These are phyloP conservation scores for Eucalyptus melliodora DNA, from an alignment of 345 rosid genomes.

Conservation along the genomic window DNA sequence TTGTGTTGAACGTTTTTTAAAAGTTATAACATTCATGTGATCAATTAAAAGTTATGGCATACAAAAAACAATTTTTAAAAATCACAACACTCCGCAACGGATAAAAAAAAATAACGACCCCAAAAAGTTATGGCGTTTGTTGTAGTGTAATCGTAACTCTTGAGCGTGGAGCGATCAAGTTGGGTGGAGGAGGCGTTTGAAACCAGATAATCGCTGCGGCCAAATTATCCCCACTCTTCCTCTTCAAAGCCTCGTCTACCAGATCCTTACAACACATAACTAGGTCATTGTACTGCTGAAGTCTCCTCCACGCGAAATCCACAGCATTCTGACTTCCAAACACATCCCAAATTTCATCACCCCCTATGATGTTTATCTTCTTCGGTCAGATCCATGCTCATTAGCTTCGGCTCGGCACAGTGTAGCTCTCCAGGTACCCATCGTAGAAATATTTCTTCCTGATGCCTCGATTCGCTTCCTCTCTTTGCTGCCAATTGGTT, in stretches of 20 bases:
- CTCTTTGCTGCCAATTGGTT: constrained; percentile 56
- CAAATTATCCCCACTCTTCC: constrained; percentile 78
- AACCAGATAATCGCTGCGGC: constrained; percentile 68
- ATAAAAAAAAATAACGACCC: not conserved
- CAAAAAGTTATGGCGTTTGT: not conserved
- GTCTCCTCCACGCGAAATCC: constrained; percentile 74
- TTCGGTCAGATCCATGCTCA: constrained; percentile 28
- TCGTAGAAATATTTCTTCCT: constrained; percentile 47
- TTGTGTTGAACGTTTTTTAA: no score
- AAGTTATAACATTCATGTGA: no score
- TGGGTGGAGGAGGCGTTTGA: constrained; percentile 55
- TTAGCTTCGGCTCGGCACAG: constrained; percentile 76
- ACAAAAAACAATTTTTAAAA: not conserved
- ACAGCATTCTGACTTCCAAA: constrained; percentile 81
- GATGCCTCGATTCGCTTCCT: constrained; percentile 58
- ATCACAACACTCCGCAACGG: accelerated
- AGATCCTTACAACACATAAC: constrained; percentile 58
- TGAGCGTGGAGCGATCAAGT: constrained; percentile 41
- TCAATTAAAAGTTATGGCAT: not conserved
- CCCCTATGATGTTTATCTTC: constrained; percentile 73
- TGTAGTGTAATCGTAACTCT: constrained; percentile 11
- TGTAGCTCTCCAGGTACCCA: constrained; percentile 77
- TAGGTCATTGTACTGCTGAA: constrained; percentile 80
- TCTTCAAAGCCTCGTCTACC: constrained; percentile 70
- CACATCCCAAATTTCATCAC: constrained; percentile 94